Evolutionary conservation across 768 basidiomycete genomes (phyloP).

Genomic region (Guyanaporus albipodus): DNA sequence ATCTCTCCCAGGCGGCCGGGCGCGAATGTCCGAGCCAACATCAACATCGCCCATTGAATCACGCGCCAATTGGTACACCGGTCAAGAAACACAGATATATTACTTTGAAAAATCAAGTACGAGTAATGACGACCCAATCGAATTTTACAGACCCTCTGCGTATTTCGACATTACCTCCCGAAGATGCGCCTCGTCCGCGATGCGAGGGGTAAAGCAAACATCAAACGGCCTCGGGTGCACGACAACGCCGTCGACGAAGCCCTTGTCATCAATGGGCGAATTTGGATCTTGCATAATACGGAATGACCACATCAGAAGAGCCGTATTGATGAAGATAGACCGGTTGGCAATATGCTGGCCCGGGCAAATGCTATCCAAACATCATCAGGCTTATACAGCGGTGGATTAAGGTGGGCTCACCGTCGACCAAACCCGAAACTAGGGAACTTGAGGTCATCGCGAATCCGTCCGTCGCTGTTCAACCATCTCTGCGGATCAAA

Average conservation of each 20-base stretch:
- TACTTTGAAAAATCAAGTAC: too few species aligned
- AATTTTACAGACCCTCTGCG: constrained; percentile 12
- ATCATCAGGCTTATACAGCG: background rate
- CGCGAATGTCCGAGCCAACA: too few species aligned
- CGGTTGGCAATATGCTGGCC: constrained; percentile 59
- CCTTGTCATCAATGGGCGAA: constrained; percentile 55
- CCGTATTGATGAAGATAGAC: constrained; percentile 64
- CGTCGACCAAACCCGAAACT: constrained; percentile 55
- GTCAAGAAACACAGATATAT: too few species aligned
- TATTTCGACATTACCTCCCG: constrained; percentile 28
- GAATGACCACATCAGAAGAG: constrained; percentile 65
- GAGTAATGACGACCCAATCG: too few species aligned
- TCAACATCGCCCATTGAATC: too few species aligned
- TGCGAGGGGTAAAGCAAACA: constrained; percentile 51
- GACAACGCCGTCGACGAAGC: constrained; percentile 62
- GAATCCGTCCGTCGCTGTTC: constrained; percentile 32
- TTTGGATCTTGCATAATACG: constrained; percentile 46
- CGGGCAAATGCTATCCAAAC: constrained; percentile 51
- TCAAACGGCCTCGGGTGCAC: constrained; percentile 62
- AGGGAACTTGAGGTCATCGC: constrained; percentile 51
- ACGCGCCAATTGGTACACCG: too few species aligned
- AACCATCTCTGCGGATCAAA: constrained; percentile 63
- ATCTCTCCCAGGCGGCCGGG: too few species aligned
- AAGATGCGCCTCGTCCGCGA: constrained; percentile 21
- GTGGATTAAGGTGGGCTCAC: constrained; percentile 11